phyloP scores from a whole-genome alignment of 2,329 filamentous ascomycete species.

The Monilinia fructigena region DNA sequence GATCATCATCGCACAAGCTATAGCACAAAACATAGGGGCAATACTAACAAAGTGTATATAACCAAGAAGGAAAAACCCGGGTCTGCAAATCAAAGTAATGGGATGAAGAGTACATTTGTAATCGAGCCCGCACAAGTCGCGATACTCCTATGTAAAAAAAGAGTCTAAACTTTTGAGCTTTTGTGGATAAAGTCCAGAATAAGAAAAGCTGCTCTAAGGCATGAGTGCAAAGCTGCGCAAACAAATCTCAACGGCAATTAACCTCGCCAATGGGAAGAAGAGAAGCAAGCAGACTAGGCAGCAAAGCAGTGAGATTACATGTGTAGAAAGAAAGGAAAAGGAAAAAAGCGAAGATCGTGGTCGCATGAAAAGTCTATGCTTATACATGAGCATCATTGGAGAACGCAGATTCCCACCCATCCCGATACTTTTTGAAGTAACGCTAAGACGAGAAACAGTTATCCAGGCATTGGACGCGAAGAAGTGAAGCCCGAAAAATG shows the following conservation, averaged over 20 bases:
- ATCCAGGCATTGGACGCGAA: conserved; percentile 42
- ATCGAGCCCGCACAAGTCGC: conserved; percentile 32
- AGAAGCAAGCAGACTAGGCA: conserved; percentile 30
- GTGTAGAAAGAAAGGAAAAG: conserved; percentile 31
- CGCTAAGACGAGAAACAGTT: conserved; percentile 43
- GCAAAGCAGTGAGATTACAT: conserved; percentile 33
- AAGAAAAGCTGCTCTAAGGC: conserved; percentile 29
- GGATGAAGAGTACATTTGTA: conserved; percentile 28
- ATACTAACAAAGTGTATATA: conserved; percentile 8
- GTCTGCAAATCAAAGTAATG: conserved; percentile 17
- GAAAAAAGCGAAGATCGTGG: conserved; percentile 38
- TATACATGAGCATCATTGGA: conserved; percentile 42
- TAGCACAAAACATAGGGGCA: conserved; percentile 19
- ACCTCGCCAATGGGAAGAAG: conserved; percentile 25
- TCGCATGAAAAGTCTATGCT: conserved; percentile 43
- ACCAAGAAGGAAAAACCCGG: conserved; percentile 17
- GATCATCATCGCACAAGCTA: conserved; percentile 20
- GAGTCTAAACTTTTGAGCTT: conserved; percentile 38
- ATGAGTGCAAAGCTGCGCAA: conserved; percentile 26
- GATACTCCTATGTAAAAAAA: conserved; percentile 30
- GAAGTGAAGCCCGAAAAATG: conserved; percentile 39
- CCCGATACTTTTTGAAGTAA: conserved; percentile 43
- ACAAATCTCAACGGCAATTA: conserved; percentile 26
- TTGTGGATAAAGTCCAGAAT: conserved; percentile 28
- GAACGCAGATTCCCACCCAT: conserved; percentile 42